Percentiles rank a stretch among this genome's conserved stretches.
Evolutionary conservation across 129 eudicot genomes (phyloP).

Genomic region (Calendula officinalis): DNA sequence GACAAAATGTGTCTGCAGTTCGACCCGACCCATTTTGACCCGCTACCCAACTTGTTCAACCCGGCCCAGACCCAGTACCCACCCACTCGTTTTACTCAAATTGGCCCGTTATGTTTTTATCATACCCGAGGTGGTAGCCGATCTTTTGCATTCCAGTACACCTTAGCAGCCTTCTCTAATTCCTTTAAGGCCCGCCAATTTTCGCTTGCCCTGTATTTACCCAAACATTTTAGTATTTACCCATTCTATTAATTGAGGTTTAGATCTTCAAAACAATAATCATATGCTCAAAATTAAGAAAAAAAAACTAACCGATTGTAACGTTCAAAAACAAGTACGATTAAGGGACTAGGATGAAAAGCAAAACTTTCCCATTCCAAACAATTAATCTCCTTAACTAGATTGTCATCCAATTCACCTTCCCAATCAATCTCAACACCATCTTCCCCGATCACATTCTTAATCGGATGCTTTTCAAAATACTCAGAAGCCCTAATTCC

Average conservation of each 20-base stretch:
- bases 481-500: constrained; percentile 95
- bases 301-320: constrained; percentile 57
- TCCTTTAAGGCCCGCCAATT: constrained; percentile 95
- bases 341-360: constrained; percentile 91
- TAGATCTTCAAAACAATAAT: no score
- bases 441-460: constrained; percentile 81
- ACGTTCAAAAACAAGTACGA: constrained; percentile 88
- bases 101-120: no score
- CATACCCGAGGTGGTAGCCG: constrained; percentile 95
- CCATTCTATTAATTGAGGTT: no score
- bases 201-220: constrained; percentile 59
- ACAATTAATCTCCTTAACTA: constrained; percentile 86
- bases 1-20: background rate
- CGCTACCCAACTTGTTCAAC: background rate
- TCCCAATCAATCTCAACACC: constrained; percentile 96
- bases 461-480: constrained; percentile 79
- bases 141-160: constrained; percentile 89
- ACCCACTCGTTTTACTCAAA: no score
- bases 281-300: background rate
- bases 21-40: constrained; percentile 7
- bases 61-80: background rate
- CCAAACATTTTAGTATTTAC: no score
- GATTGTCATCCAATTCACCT: constrained; percentile 84
- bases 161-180: constrained; percentile 89
- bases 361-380: constrained; percentile 97